These are phyloP conservation scores for Fimicolochytrium jonesii DNA, from an alignment of 192 early-diverging fungal species.

Conservation along the genomic window DNA sequence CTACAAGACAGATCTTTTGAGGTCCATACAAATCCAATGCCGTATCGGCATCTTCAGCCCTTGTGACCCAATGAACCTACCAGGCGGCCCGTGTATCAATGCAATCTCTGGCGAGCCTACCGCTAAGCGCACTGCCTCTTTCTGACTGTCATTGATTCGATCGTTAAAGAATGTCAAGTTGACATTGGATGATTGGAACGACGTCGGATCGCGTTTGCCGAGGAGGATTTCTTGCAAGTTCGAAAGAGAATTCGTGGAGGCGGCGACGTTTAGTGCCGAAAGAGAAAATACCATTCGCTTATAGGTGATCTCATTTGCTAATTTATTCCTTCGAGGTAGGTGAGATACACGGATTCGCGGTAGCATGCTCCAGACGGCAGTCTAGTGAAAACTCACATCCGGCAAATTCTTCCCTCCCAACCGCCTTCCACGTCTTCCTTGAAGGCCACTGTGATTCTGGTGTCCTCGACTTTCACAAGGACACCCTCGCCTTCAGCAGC, in stretches of 20 bases:
- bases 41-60: too few relatives aligned
- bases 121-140: slow-evolving; percentile 61
- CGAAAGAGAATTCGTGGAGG: neutral
- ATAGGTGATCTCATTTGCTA: slow-evolving; percentile 29
- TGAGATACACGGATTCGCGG: too few relatives aligned
- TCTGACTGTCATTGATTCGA: slow-evolving; percentile 67
- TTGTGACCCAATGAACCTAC: slow-evolving; percentile 16
- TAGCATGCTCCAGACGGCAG: too few relatives aligned
- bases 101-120: slow-evolving; percentile 61
- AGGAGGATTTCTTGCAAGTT: slow-evolving; percentile 49
- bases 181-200: slow-evolving; percentile 15
- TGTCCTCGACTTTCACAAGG: neutral
- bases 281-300: slow-evolving; percentile 16
- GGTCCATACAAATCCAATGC: too few relatives aligned
- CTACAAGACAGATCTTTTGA: neutral
- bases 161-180: slow-evolving; percentile 50
- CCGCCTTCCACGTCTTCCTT: slow-evolving; percentile 53
- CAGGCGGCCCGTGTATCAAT: slow-evolving; percentile 84
- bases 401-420: slow-evolving; percentile 1
- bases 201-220: slow-evolving; percentile 33
- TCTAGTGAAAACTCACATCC: slow-evolving; percentile 27
- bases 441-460: slow-evolving; percentile 57
- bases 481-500: neutral
- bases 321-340: slow-evolving; percentile 22
- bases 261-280: neutral